These are phyloP conservation scores for Leptosphaerulina australis DNA, from an alignment of 2,329 filamentous ascomycete species.

Conservation along the genomic window DNA sequence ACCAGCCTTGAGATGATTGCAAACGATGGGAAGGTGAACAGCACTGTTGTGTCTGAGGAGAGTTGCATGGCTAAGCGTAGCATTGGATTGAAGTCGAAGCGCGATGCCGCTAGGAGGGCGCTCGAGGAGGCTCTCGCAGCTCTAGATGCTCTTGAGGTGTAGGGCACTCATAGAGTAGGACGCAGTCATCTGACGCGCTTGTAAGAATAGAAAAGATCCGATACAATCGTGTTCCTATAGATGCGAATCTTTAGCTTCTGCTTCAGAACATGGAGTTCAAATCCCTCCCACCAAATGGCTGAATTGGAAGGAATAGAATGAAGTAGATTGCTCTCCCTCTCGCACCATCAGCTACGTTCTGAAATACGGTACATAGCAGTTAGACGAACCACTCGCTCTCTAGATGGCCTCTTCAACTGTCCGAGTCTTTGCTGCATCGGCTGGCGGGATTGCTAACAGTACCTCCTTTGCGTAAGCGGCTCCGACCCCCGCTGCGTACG, in stretches of 20 bases:
- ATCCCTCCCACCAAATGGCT: slow-evolving; percentile 31
- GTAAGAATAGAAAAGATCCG: too few species aligned
- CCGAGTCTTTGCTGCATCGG: too few species aligned
- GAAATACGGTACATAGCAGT: too few species aligned
- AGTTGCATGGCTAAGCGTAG: slow-evolving; percentile 2
- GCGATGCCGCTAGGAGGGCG: slow-evolving; percentile 3
- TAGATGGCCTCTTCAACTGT: too few species aligned
- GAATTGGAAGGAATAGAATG: slow-evolving; percentile 34
- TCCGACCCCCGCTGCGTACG: not conserved
- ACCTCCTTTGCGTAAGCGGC: not conserved
- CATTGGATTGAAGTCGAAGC: slow-evolving; percentile 5
- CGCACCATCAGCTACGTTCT: too few species aligned
- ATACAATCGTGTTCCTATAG: too few species aligned
- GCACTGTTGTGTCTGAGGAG: slow-evolving; percentile 2
- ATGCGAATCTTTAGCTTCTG: too few species aligned
- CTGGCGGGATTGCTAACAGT: too few species aligned
- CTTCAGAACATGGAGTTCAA: slow-evolving; percentile 30
- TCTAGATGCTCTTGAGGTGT: slow-evolving; percentile 9
- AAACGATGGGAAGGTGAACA: not conserved
- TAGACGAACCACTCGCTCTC: too few species aligned
- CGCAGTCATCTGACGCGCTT: too few species aligned
- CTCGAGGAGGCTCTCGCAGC: slow-evolving; percentile 1
- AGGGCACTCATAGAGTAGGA: too few species aligned
- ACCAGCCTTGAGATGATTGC: slow-evolving; percentile 28
- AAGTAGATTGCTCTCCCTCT: too few species aligned